These are phyloP conservation scores for Acrasis kona DNA, from an alignment of 78 protist species.

Conservation along the genomic window DNA sequence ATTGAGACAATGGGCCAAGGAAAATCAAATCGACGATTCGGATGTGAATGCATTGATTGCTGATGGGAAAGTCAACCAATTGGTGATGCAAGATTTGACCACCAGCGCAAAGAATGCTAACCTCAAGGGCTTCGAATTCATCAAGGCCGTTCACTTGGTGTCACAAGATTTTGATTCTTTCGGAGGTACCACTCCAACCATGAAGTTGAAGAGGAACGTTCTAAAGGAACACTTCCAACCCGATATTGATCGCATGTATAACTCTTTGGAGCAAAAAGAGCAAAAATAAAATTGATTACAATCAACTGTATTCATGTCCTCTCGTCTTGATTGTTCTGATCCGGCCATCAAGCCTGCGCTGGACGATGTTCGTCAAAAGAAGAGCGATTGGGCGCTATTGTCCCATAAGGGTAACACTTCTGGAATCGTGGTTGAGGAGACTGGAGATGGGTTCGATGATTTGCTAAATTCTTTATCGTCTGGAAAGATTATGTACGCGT, in stretches of 20 bases:
- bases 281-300: too few relatives aligned
- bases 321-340: too few relatives aligned
- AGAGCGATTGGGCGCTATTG: too few relatives aligned
- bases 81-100: not conserved
- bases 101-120: not conserved
- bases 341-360: too few relatives aligned
- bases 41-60: not conserved
- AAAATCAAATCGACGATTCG: not conserved
- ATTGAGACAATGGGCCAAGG: not conserved
- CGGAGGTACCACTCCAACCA: not conserved
- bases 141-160: not conserved
- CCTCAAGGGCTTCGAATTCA: not conserved
- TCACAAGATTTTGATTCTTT: not conserved
- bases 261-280: not conserved
- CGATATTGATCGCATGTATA: not conserved
- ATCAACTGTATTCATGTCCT: too few relatives aligned
- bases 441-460: too few relatives aligned
- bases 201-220: conserved; percentile 1
- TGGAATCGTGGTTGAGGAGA: too few relatives aligned
- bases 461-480: too few relatives aligned
- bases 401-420: too few relatives aligned
- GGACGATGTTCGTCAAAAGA: too few relatives aligned
- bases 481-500: too few relatives aligned
- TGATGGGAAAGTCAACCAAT: not conserved
- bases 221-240: not conserved